Base-by-base conservation (phyloP, 2,329 filamentous ascomycete species). In the Xylariaceae sp. region DNA sequence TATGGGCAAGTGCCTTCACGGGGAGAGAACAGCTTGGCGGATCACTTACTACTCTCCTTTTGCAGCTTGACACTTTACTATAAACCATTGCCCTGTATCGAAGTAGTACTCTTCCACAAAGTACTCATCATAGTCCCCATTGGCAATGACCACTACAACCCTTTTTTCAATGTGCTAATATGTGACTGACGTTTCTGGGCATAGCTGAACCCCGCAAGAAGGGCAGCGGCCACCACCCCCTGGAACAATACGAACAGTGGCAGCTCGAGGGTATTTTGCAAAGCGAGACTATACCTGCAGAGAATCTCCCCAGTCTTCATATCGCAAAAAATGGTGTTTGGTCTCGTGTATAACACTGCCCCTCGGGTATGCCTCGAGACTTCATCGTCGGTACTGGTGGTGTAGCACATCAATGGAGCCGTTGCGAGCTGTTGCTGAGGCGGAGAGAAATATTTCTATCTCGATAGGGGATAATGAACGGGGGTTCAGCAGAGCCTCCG, bases 61-160 rank as follows among this genome's bases (percentile, higher is more conserved):
- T 16, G 67, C 63, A 3, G 71, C 71, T 53, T 76, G 74, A 46
- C 73, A 76, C 58, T 76, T 76, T 49, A 72, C 66, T 8, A 75
- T 56, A 48, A 76, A 76, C 17, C 73, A 68, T 51, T 72, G 68
- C 12, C 67, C 72, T 9, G 74, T 50, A 28, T 69, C 58, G 56
- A 71, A 73, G 19, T 65, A 63, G 47, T 67, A 63, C 31, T 69
- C 65, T 51, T 71, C 66, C n/a, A 68, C 57, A 12, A 63, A 33
- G 44, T 58, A 44, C 17, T 37, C 53, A 8, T 55, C 56, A n/a
- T n/a, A n/a, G n/a, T 53, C 37, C 29, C 49, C 50, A 4, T 56
- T 45, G 3, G 50, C 23, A 3, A 41, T 43, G 9, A 54, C 17
- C 9, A 53, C 21, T 5, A n/a, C n/a, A n/a, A 63, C 58, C 4